phyloP scores from a whole-genome alignment of 352 stramenopile genomes.

The Blastocystis sp. region DNA sequence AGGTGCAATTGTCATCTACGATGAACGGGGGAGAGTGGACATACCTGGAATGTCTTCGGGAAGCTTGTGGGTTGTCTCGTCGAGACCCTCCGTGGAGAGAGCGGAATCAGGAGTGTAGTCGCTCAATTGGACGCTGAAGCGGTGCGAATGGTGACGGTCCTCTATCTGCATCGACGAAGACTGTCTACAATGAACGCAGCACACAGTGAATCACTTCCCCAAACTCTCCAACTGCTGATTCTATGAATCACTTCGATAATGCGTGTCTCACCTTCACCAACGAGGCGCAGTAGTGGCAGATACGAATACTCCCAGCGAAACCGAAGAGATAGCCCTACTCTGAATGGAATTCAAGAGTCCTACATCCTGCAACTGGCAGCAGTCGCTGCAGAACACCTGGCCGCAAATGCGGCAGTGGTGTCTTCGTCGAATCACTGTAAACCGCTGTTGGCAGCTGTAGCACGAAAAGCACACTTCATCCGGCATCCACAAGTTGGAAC shows the following conservation, averaged over 20 bases:
- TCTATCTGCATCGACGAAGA: background rate
- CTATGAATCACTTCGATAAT: background rate
- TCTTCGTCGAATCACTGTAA: slow-evolving; percentile 49
- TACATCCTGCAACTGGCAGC: slow-evolving; percentile 57
- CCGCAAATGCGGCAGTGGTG: slow-evolving; percentile 68
- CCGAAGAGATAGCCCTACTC: slow-evolving; percentile 36
- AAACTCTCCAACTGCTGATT: slow-evolving; percentile 16
- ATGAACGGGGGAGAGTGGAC: background rate
- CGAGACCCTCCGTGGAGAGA: background rate
- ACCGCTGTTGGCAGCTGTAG: slow-evolving; percentile 59
- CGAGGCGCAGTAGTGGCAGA: slow-evolving; percentile 49
- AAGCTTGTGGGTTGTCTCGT: slow-evolving; percentile 30
- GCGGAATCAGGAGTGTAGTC: background rate
- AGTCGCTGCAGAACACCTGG: slow-evolving; percentile 65
- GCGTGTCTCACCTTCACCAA: slow-evolving; percentile 25
- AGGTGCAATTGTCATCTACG: slow-evolving; percentile 35
- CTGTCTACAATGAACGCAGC: background rate
- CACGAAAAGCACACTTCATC: slow-evolving; percentile 68
- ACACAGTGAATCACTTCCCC: background rate
- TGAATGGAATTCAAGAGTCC: background rate
- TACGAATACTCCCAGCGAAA: slow-evolving; percentile 60
- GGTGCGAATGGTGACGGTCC: slow-evolving; percentile 3
- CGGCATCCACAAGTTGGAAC: slow-evolving; percentile 48
- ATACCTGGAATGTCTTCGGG: slow-evolving; percentile 26
- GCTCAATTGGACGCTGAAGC: background rate